Evolutionary conservation across 169 alveolate genomes (phyloP), one percentile per base, ranked within the genome.

Genomic region (Plasmodium adleri): DNA sequence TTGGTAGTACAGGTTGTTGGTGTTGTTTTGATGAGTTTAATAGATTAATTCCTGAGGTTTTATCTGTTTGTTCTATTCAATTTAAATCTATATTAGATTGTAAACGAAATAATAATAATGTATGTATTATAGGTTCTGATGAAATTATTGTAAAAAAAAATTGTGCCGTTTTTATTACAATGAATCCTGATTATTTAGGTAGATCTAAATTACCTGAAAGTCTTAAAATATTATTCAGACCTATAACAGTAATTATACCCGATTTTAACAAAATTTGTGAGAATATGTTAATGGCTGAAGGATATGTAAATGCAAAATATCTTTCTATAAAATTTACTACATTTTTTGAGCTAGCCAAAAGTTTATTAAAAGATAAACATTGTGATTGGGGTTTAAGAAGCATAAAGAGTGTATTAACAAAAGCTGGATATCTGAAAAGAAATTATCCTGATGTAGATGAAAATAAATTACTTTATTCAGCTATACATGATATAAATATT

Each of bases 351-450:
- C 90, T 98, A 88, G 95, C 98, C 88, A 96, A 95, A 90, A 99
- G 97, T 91, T 92, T 98, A 78, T 95, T 98, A 72, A 97, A 97
- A 88, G 97, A 97, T 73, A 92, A 94, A 88, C 99, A 98, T 90
- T 98, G 97, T 88, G 99, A 98, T 96, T 98, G 99, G 99, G 99
- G 99, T 47, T 96, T 98, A 75, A 96, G 99, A 71, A 99, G 99
- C 83, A 97, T 97, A 92, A 98, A 98, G 93, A 96, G 98, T 15
- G 99, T 98, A 90, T 89, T 98, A 78, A 99, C 97, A 64, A 99
- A 97, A 58, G 99, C 99, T 12, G 99, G 99, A 56, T 96, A 97
- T 56, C 97, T 98, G 93, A 98, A 97, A 90, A 94, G 99, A 88
- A 97, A 98, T 7, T 98, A 97, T 92, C 97, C 98, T 47, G 88